Evolutionary conservation across 2,329 filamentous ascomycete genomes (phyloP).

Genomic region (Botrytis porri): DNA sequence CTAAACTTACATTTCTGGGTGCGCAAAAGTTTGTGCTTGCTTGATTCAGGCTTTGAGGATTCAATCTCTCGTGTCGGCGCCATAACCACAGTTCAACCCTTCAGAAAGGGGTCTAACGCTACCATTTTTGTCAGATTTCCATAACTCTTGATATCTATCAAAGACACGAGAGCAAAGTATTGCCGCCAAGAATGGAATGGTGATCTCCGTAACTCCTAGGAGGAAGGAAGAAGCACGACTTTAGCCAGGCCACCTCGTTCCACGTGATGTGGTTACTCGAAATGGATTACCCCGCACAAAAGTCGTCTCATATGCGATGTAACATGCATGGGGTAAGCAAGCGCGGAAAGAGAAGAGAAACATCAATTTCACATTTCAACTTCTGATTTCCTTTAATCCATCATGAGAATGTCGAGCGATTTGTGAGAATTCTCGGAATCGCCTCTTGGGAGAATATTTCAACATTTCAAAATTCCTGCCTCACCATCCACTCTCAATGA

Average conservation of each 20-base stretch:
- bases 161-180: not conserved
- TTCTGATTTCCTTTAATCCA: not conserved
- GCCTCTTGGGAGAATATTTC: not conserved
- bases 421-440: not conserved
- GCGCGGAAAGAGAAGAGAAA: not conserved
- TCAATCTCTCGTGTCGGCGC: not conserved
- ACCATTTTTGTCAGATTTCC: not conserved
- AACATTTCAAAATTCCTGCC: not conserved
- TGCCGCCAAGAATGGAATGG: not conserved
- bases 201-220: too few relatives aligned
- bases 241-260: not conserved
- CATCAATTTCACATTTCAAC: not conserved
- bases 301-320: constrained; percentile 12
- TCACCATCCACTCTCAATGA: not conserved
- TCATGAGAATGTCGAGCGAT: not conserved
- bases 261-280: constrained; percentile 13
- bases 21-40: not conserved
- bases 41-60: not conserved
- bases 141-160: too few relatives aligned
- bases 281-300: constrained; percentile 16
- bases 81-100: not conserved
- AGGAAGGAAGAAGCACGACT: not conserved
- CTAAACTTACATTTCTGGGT: not conserved
- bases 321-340: not conserved
- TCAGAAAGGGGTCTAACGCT: too few relatives aligned